Percentiles rank a stretch among this genome's conserved stretches.
Evolutionary conservation across 192 early-diverging fungal genomes (phyloP).

Genomic region (Coemansia nantahalensis): DNA sequence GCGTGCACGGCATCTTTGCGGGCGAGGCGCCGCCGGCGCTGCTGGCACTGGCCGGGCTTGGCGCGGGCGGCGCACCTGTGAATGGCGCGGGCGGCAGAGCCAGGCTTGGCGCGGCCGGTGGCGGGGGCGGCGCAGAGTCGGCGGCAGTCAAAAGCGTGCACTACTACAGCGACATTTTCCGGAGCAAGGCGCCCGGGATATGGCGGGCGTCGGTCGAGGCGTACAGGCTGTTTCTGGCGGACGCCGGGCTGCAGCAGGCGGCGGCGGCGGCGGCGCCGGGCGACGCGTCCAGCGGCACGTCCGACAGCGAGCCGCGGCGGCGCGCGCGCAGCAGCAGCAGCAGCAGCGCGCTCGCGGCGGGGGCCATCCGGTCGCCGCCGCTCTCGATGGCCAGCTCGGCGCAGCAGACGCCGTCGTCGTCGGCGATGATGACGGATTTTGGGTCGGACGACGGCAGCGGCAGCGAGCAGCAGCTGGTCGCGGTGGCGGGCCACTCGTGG

Average conservation of each 20-base stretch:
- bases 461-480: slow-evolving; percentile 18
- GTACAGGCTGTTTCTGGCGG: slow-evolving; percentile 28
- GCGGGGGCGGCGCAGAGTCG: slow-evolving; percentile 2
- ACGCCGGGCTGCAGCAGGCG: slow-evolving; percentile 15
- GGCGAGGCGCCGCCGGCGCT: slow-evolving; percentile 10
- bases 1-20: slow-evolving; percentile 43
- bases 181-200: slow-evolving; percentile 20
- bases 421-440: slow-evolving; percentile 28
- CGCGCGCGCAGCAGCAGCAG: slow-evolving; percentile 1
- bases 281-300: neutral
- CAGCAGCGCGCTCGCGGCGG: neutral
- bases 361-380: slow-evolving; percentile 10
- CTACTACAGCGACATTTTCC: slow-evolving; percentile 49
- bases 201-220: slow-evolving; percentile 36
- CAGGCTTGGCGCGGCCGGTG: too few species aligned
- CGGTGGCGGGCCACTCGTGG: slow-evolving; percentile 45
- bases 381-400: slow-evolving; percentile 4
- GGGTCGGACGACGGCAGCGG: slow-evolving; percentile 19
- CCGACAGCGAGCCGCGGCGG: neutral
- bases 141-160: slow-evolving; percentile 42
- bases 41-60: neutral
- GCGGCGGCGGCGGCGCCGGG: neutral
- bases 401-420: slow-evolving; percentile 21
- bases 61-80: too few species aligned
- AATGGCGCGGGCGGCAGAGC: neutral